A percentile compares a stretch with the other conserved stretches of the same genome.
phyloP scores from a whole-genome alignment of 2,329 filamentous ascomycete species.

The Nemania sp. region DNA sequence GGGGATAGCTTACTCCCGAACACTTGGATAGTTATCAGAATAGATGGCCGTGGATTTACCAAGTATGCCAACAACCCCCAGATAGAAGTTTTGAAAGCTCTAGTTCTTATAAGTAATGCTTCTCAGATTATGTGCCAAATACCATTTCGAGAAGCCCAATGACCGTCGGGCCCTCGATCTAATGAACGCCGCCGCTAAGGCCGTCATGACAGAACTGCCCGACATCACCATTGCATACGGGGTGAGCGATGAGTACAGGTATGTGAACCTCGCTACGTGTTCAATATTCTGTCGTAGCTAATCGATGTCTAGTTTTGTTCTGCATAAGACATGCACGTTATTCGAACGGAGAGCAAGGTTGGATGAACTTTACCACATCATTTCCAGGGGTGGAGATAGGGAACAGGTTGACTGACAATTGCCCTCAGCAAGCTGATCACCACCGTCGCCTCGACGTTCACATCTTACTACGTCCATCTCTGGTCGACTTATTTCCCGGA shows the following conservation, averaged over 20 bases:
- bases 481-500: conserved; percentile 79
- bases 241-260: conserved; percentile 92
- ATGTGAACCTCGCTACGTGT: conserved; percentile 17
- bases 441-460: conserved; percentile 91
- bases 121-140: conserved; percentile 75
- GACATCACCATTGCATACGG: conserved; percentile 90
- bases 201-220: conserved; percentile 79
- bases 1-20: conserved; percentile 79
- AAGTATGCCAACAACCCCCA: conserved; percentile 61
- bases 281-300: conserved; percentile 4
- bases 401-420: conserved; percentile 7
- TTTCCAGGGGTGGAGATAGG: not conserved
- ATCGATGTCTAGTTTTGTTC: conserved; percentile 69
- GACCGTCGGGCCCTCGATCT: conserved; percentile 83
- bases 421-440: conserved; percentile 78
- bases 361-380: conserved; percentile 4
- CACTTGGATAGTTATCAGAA: conserved; percentile 92
- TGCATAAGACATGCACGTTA: conserved; percentile 77
- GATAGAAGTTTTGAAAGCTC: not conserved
- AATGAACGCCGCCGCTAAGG: conserved; percentile 91
- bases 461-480: conserved; percentile 81
- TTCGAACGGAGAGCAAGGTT: conserved; percentile 86
- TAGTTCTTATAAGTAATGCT: not conserved
- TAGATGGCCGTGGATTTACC: conserved; percentile 93
- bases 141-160: conserved; percentile 89